These are phyloP conservation scores for Pythium pyrilobum DNA, from an alignment of 352 stramenopile genomes.

Conservation along the genomic window DNA sequence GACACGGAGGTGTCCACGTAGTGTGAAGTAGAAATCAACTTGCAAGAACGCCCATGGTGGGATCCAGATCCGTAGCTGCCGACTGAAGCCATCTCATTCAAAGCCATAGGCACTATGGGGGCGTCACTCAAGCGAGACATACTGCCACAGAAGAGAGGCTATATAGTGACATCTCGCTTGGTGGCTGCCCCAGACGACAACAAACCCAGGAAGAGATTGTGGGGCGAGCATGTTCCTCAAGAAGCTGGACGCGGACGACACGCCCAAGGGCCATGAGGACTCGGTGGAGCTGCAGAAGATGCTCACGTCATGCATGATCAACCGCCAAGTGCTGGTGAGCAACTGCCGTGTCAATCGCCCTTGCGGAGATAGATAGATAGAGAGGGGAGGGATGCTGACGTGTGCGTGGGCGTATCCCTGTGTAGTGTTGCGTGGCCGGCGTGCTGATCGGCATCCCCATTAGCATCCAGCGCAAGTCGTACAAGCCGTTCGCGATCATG, in stretches of 20 bases:
- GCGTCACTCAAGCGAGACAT: background rate
- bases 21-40: no score
- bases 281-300: slow-evolving; percentile 72
- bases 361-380: background rate
- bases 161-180: background rate
- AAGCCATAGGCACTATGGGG: background rate
- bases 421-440: slow-evolving; percentile 69
- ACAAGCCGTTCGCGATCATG: slow-evolving; percentile 70
- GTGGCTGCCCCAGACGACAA: background rate
- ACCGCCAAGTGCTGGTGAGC: slow-evolving; percentile 75
- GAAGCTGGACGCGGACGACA: slow-evolving; percentile 31
- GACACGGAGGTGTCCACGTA: no score
- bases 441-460: slow-evolving; percentile 79
- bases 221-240: slow-evolving; percentile 44
- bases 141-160: slow-evolving; percentile 1
- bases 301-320: slow-evolving; percentile 84
- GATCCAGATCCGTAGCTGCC: no score
- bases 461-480: slow-evolving; percentile 76
- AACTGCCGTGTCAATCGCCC: no score
- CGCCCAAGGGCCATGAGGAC: slow-evolving; percentile 61
- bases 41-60: no score
- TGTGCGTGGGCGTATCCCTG: background rate
- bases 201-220: background rate
- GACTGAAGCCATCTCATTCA: background rate
- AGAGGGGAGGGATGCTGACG: background rate